Percentiles rank a stretch among this genome's conserved stretches.
Conservation (phyloP, 306 rosid species). For the Lotus japonicus region DNA sequence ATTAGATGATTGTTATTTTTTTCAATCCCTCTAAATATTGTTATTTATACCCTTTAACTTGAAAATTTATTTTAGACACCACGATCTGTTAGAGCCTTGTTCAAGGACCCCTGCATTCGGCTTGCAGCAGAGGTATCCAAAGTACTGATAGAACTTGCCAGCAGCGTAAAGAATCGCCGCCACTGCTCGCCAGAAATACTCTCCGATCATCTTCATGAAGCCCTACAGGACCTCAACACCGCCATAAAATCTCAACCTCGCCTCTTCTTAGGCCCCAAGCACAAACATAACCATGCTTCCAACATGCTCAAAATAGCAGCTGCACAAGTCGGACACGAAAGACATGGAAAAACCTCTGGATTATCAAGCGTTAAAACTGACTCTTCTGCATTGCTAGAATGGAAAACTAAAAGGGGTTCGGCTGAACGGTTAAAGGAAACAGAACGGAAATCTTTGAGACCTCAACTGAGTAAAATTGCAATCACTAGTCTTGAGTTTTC, state of each 20-base stretch:
- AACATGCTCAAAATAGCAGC: conserved; percentile 70
- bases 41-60: neutral
- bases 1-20: neutral
- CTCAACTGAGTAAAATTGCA: conserved; percentile 75
- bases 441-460: conserved; percentile 56
- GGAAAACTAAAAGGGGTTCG: conserved; percentile 51
- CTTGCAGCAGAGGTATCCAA: conserved; percentile 74
- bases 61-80: conserved; percentile 51
- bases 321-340: conserved; percentile 42
- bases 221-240: conserved; percentile 71
- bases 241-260: conserved; percentile 93
- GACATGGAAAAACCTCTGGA: conserved; percentile 31
- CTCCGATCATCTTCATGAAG: conserved; percentile 90
- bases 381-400: conserved; percentile 60
- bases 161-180: conserved; percentile 65
- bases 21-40: neutral
- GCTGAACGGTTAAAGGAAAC: conserved; percentile 44
- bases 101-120: conserved; percentile 81
- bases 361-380: conserved; percentile 80
- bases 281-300: conserved; percentile 42
- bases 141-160: conserved; percentile 67
- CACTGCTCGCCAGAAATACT: conserved; percentile 92
- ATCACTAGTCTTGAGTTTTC: conserved; percentile 91
- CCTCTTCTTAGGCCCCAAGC: conserved; percentile 78
- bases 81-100: conserved; percentile 57